Base-by-base conservation (phyloP, 2,329 filamentous ascomycete genomes). In the Beauveria sp. region DNA sequence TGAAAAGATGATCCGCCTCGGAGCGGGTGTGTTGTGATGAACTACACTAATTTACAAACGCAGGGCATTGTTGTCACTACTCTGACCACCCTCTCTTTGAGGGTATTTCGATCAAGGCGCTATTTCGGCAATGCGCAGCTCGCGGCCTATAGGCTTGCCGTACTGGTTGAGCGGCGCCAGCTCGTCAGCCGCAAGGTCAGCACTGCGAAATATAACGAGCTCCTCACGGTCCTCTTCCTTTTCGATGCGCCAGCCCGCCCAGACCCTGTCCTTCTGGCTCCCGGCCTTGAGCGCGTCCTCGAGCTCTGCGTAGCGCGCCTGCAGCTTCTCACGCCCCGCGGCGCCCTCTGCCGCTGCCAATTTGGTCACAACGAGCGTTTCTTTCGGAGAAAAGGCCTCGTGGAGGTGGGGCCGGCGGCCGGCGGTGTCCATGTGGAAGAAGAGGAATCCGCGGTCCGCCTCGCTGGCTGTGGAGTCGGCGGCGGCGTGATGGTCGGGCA, bases 191-290 rank as follows among this genome's bases (percentile, higher is more conserved):
- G 73, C 67, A 30, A 73, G 70, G 18, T 70, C 67, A 66, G 73
- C 73, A 5, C 72, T 75, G 66, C 69, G 70, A 55, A 78, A 73
- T 47, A 80, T 67, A 46, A 80, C 67, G 28, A 78, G 70, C 57
- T 78, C 74, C 54, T 73, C 69, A 3, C 63, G 62, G 0, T 69
- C 70, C 3, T 66, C 68, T 3, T 69, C 66, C 61, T 71, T 74
- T 55, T 80, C 78, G 30, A 77, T 70, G 56, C 72, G 73, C 75
- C 78, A 80, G 2, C 75, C 76, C 18, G 67, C 72, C 65, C 73
- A 76, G 22, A 77, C 66, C 30, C 65, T 66, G 43, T 70, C 66
- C 18, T 70, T 72, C 18, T 69, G 66, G 6, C 68, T 70, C 56
- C 68, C 68, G 3, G 63, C 62, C 57, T 69, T 64, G 51, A 77